A percentile compares a stretch with the other conserved stretches of the same genome.
Evolutionary conservation across 78 protist genomes (phyloP).

Genomic region (Dictyostelium brefeldianum): DNA sequence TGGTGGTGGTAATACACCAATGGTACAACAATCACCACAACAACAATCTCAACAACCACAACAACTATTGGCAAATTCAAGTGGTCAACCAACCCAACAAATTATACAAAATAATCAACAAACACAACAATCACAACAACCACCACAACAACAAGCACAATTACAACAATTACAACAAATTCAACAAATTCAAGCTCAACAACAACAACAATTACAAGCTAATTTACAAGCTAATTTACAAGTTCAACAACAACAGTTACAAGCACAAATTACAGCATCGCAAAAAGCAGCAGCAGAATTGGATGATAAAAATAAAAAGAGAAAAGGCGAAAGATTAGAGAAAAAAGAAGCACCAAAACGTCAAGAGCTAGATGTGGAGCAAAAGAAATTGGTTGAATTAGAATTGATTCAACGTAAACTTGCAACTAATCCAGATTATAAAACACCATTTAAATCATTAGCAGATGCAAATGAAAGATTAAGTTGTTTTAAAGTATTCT

Average conservation of each 20-base stretch:
- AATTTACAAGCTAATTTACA: slow-evolving; percentile 9
- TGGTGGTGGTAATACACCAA: too few species aligned
- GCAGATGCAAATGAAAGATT: slow-evolving; percentile 47
- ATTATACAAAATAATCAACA: not conserved
- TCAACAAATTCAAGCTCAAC: not conserved
- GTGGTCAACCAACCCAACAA: not conserved
- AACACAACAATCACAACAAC: slow-evolving; percentile 15
- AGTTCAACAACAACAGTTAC: not conserved
- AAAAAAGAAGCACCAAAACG: slow-evolving; percentile 24
- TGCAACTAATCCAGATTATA: slow-evolving; percentile 69
- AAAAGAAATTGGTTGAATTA: slow-evolving; percentile 12
- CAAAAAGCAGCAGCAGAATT: not conserved
- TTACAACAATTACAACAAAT: slow-evolving; percentile 6
- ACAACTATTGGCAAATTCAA: too few species aligned
- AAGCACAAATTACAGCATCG: not conserved
- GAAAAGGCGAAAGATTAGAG: slow-evolving; percentile 40
- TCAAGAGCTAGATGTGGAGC: not conserved
- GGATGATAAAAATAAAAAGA: slow-evolving; percentile 20
- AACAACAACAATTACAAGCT: slow-evolving; percentile 3
- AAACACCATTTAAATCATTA: slow-evolving; percentile 66
- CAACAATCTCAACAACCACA: not conserved
- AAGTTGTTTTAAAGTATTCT: slow-evolving; percentile 39
- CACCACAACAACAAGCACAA: not conserved
- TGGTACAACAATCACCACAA: not conserved
- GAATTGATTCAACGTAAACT: slow-evolving; percentile 25